Evolutionary conservation across 2,329 filamentous ascomycete genomes (phyloP), one percentile per base, ranked within the genome.

Genomic region (Cercospora sp.): DNA sequence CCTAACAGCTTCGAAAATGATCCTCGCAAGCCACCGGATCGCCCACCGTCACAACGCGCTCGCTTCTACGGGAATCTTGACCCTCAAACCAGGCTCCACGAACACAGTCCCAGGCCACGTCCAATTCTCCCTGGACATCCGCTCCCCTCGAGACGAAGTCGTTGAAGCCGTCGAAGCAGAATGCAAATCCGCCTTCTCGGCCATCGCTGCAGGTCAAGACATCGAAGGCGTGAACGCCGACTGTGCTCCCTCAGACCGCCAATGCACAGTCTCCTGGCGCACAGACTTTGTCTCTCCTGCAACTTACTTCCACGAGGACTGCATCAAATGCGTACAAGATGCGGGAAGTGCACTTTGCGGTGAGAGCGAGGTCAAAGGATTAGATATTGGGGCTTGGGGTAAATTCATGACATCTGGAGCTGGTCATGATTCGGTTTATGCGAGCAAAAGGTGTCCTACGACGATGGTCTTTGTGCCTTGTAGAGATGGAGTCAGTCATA

Each of bases 21-120:
- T 93, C 69, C 78, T 90, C 0, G 85, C 88, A 65, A 87, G 87
- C 1, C 87, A 91, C 75, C 85, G 85, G 60, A 82, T 90, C 2
- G 91, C 91, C 0, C 83, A 84, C 2, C 81, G 83, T 21, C 82
- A 88, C 69, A 81, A 82, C 1, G 90, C 88, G 12, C 81, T 93
- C 10, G 90, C 89, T 5, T 89, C 86, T 2, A 91, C 91, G 0
- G 91, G 90, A 0, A 91, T 93, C 65, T 78, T 93, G 60, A 88
- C 84, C 12, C 81, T 89, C 7, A 85, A 84, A 58, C 90, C 90
- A 0, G 89, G 90, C 4, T 89, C 86, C 69, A 90, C 90, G 16
- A 93, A 93, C 78, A 93, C 91, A 0, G 88, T 93, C 0, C 89
- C 91, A 0, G 89, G 89, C 0, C 79, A 82, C 32, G 91, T 92